Base-by-base conservation (phyloP, 352 stramenopile species). In the Lagenidium giganteum region DNA sequence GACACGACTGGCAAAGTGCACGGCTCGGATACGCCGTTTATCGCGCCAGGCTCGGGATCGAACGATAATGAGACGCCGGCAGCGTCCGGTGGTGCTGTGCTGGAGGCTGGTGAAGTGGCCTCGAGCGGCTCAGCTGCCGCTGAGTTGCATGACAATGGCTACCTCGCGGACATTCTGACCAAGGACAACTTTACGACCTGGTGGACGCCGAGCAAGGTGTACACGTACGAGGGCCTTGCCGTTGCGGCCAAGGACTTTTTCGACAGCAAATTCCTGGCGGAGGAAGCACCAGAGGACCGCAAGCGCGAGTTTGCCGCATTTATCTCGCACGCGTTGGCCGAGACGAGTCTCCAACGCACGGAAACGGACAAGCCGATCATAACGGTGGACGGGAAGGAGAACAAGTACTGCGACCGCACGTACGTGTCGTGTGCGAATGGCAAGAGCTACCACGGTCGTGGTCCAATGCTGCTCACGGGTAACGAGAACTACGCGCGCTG, bases 401-500 rank as follows among this genome's bases (percentile, higher is more conserved):
- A 38, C 32, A 38, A 47, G 38, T 49, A 49, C 37, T 56, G 47
- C 47, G 38, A 56, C 34, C 12, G 11, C 14, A 42, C 35, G 2
- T 7, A 44, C 22, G 32, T 38, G 16, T 32, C 35, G 31, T 54
- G 47, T 22, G 37, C 27, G 11, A n/a, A 36, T 13, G 47, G 47
- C 5, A 48, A 54, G 33, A 36, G 42, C 8, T 54, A 54, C 25
- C 31, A 51, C 25, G 44, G 47, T 32, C 47, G 47, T 22, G 47
- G 47, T 29, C 16, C 47, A n/a, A 54, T 54, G 9, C 47, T 46
- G 21, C 20, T 54, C 5, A 35, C 35, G 14, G 42, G 47, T 23
- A 54, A 54, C 37, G 32, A 47, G 25, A 54, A 54, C 40, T 54
- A 54, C 38, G 42, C 33, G 16, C 18, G 20, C 30, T 54, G 43